Evolutionary conservation across 768 basidiomycete genomes (phyloP), one percentile per base, ranked within the genome.

Genomic region (Mycena sanguinolenta): DNA sequence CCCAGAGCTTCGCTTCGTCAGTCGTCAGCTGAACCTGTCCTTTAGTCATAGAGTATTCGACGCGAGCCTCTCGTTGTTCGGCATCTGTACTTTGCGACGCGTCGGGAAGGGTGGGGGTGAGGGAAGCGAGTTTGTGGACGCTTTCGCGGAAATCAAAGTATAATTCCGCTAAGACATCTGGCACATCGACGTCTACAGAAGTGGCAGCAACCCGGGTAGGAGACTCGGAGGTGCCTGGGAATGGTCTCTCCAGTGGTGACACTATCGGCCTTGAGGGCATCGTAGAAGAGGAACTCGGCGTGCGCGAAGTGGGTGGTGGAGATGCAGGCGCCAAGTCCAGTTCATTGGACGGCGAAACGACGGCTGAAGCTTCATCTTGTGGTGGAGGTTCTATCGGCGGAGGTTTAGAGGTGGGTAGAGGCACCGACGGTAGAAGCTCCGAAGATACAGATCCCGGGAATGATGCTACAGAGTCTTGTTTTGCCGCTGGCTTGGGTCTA

Each of bases 1-100:
- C 75, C 93, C 92, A 93, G 54, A 94, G 75, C 38, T 78, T 78
- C 34, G 87, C 88, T 77, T 95, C 93, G 50, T 91, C 88, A 4
- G 86, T 65, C 3, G 85, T 85, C 49, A 94, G 83, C 67, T 89
- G 84, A 39, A 86, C 79, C 72, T 94, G 93, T 2, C 82, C 82
- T 75, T 89, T 92, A 50, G 91, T 90, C 85, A 91, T 85, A 23
- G 82, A 82, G 65, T 86, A 82, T 54, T 86, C 87, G 38, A 79
- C 77, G 21, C 76, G 80, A 1, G 79, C 80, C 14, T 85, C 85
- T 4, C 77, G 79, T 50, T 77, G 69, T 42, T 81, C 66, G 42
- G 66, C 61, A 25, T 38, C 69, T n/a, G 73, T 72, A 50, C 65
- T 67, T 54, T 66, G 62, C 61, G 65, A 58, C 19, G 27, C 38